Base-by-base conservation (phyloP, 345 rosid species). In the Brassica carinata region DNA sequence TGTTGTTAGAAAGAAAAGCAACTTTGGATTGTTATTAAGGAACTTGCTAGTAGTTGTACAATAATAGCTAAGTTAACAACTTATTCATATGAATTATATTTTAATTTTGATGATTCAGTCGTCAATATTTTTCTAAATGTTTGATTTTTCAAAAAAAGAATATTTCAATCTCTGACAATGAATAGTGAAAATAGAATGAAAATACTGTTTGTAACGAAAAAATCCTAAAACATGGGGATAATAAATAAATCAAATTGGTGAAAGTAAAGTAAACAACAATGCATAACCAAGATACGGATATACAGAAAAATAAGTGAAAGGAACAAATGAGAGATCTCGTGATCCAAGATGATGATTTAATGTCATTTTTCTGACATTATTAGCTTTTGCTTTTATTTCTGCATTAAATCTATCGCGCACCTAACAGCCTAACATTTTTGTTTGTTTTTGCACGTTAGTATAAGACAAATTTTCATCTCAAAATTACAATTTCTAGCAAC, bases 341-440 rank as follows among this genome's bases (percentile, higher is more conserved):
- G 84, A 81, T 81, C 84, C 84, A 81, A 81, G 81, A 81, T 66
- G 77, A 81, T 81, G 69, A 77, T 72, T 76, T 59, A 81, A 43
- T 81, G 73, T 73, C 33, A 71, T 58, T 81, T 68, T 67, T 59
- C 81, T 76, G 84, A 65, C 74, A 65, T 69, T 71, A 66, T 71
- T 65, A 45, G 77, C 77, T 76, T 81, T 76, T 67, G 63, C 40
- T 65, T 81, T 75, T 76, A 63, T 71, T 57, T 71, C 61, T 59
- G 77, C 66, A 67, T 76, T 76, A 23, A 81, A 26, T 81, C 29
- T 53, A 63, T 75, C 38, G 65, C 72, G 61, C 76, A 80, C 83
- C 67, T 13, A 80, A 75, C 76, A 80, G 61, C 83, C 83, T 75
- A 70, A 53, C 83, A 69, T 38, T 75, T 80, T 68, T 74, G 70